These are phyloP conservation scores for Fraxinus dipetala DNA, from an alignment of 305 asterid species.

Conservation along the genomic window DNA sequence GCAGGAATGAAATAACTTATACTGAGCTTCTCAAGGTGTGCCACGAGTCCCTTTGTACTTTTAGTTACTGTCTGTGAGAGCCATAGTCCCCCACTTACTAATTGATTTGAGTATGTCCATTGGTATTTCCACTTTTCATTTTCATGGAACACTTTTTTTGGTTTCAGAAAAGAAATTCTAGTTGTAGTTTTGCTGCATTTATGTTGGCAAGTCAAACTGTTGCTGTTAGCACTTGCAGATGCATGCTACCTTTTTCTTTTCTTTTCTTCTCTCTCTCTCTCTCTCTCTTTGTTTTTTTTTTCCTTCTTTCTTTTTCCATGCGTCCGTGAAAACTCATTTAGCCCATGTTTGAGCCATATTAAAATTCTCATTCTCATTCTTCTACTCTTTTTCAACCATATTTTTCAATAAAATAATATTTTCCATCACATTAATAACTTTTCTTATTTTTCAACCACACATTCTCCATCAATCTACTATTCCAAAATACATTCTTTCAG, in stretches of 20 bases:
- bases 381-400: too few species aligned
- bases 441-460: too few species aligned
- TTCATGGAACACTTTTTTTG: neutral
- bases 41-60: constrained; percentile 9
- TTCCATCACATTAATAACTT: too few species aligned
- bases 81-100: neutral
- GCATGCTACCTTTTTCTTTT: neutral
- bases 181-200: constrained; percentile 11
- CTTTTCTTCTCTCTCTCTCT: neutral
- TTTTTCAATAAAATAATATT: too few species aligned
- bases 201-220: neutral
- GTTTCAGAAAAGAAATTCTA: neutral
- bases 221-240: neutral
- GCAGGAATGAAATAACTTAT: constrained; percentile 65
- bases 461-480: too few species aligned
- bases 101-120: neutral
- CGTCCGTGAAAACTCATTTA: too few species aligned
- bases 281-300: too few species aligned
- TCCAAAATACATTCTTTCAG: too few species aligned
- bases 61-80: constrained; percentile 12
- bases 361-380: too few species aligned
- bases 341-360: too few species aligned
- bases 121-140: neutral
- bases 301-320: neutral
- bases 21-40: constrained; percentile 72